Base-by-base conservation (phyloP, 257 asterid species). In the Primulina eburnea region DNA sequence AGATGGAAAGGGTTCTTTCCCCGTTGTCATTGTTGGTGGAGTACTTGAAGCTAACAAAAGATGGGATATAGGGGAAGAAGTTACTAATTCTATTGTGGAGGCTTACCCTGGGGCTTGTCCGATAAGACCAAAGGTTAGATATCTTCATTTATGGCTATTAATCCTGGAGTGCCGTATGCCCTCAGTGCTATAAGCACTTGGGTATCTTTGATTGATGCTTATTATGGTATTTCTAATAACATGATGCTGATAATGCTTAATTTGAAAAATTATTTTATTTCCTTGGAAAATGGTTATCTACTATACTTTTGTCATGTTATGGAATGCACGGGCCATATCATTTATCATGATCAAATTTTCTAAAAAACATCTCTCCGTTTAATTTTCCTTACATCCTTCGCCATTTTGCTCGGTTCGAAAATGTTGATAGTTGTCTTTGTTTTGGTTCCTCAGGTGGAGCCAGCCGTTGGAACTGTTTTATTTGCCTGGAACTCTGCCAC, bases 1-100 rank as follows among this genome's bases (percentile, higher is more conserved):
- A 92, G 98, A 86, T 80, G 90, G 87, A 69, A 87, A 68, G 18
- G 86, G 70, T 75, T 75, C 84, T 76, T 93, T 93, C 84, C 98
- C 95, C 52, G 83, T 92, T 74, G 97, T 92, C 75, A 78, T 92
- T 89, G 97, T 92, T 64, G 98, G 96, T 34, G 98, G 98, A 32
- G 95, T 92, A 69, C 95, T 43, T 43, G 55, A 43, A 43, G 18
- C 55, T 12, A 43, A 43, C 18, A 43, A 14, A 6, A 14, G n/a
- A 32, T 92, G 98, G 98, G 92, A 92, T 78, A 81, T 92, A 11
- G 98, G 95, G 61, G 73, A 68, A 69, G 94, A 90, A 82, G 97
- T 92, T 74, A 83, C 77, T 6, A 60, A 75, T 68, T 78, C 81
- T 62, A 81, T 92, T 78, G 81, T 78, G 83, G 82, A 88, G 88